phyloP scores from a whole-genome alignment of 2,329 filamentous ascomycete species.

The Neobulgaria alba region DNA sequence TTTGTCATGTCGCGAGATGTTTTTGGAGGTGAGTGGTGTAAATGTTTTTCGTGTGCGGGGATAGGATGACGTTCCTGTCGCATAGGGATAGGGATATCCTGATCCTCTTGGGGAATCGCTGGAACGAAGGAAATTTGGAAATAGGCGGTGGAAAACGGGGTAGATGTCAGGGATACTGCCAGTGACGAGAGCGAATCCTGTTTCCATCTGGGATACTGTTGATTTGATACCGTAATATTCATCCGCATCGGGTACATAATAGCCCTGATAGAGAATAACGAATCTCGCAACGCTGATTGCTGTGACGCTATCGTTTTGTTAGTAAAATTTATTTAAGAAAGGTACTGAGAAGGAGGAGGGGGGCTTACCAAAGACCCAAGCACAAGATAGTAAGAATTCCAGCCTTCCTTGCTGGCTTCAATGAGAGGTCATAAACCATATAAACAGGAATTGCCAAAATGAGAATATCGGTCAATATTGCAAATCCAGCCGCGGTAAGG shows the following conservation, averaged over 20 bases:
- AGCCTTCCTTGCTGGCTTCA: conserved; percentile 13
- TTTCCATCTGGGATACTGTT: conserved; percentile 17
- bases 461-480: conserved; percentile 16
- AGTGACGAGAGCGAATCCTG: conserved; percentile 14
- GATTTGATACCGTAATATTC: conserved; percentile 11
- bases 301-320: conserved; percentile 12
- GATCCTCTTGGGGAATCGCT: neutral
- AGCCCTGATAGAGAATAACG: conserved; percentile 6
- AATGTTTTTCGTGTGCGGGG: neutral
- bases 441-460: conserved; percentile 15
- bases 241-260: conserved; percentile 8
- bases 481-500: conserved; percentile 13
- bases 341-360: neutral
- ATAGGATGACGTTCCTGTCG: neutral
- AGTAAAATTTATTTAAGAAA: neutral
- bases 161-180: conserved; percentile 12
- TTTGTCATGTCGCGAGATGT: neutral
- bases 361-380: conserved; percentile 3
- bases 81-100: neutral
- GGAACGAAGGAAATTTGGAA: conserved; percentile 5
- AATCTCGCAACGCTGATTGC: conserved; percentile 14
- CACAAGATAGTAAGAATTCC: conserved; percentile 6
- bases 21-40: neutral
- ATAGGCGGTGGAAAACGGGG: conserved; percentile 6
- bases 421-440: conserved; percentile 16